Evolutionary conservation across 2,329 filamentous ascomycete genomes (phyloP).

Genomic region (Cladorrhinum sp.): DNA sequence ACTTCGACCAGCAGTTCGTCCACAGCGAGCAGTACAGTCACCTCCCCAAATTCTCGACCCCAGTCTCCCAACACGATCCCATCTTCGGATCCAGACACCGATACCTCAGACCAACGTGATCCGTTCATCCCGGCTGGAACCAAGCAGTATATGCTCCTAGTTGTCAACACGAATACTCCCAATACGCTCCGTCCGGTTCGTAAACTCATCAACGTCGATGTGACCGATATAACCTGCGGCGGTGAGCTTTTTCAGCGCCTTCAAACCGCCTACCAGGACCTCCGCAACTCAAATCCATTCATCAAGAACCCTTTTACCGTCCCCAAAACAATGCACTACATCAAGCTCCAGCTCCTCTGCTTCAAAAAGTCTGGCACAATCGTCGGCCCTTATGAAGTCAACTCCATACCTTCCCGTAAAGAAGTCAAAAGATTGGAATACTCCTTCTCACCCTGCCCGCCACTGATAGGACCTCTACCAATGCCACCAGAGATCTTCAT

Average conservation of each 20-base stretch:
- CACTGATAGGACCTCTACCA: constrained; percentile 17
- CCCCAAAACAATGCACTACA: constrained; percentile 23
- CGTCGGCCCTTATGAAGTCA: constrained; percentile 19
- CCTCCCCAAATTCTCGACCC: neutral
- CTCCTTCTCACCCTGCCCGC: constrained; percentile 20
- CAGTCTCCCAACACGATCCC: constrained; percentile 7
- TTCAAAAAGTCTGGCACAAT: constrained; percentile 20
- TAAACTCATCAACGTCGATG: constrained; percentile 20
- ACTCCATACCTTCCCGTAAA: constrained; percentile 17
- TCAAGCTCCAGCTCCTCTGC: constrained; percentile 22
- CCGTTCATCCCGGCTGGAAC: constrained; percentile 13
- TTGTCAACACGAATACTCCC: constrained; percentile 19
- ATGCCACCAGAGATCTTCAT: constrained; percentile 25
- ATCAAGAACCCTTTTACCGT: constrained; percentile 12
- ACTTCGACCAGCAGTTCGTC: neutral
- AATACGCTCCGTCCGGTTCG: neutral
- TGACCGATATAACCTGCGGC: constrained; percentile 15
- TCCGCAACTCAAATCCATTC: constrained; percentile 1
- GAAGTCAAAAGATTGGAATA: constrained; percentile 21
- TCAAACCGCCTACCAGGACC: constrained; percentile 10
- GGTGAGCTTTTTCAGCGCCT: constrained; percentile 15
- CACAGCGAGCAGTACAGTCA: neutral
- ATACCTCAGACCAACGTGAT: neutral
- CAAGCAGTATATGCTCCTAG: constrained; percentile 23
- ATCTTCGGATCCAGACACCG: neutral